Percentiles rank a stretch among this genome's conserved stretches.
Evolutionary conservation across 2,329 filamentous ascomycete species (phyloP).

Genomic region (Drechslerella coelobrocha): DNA sequence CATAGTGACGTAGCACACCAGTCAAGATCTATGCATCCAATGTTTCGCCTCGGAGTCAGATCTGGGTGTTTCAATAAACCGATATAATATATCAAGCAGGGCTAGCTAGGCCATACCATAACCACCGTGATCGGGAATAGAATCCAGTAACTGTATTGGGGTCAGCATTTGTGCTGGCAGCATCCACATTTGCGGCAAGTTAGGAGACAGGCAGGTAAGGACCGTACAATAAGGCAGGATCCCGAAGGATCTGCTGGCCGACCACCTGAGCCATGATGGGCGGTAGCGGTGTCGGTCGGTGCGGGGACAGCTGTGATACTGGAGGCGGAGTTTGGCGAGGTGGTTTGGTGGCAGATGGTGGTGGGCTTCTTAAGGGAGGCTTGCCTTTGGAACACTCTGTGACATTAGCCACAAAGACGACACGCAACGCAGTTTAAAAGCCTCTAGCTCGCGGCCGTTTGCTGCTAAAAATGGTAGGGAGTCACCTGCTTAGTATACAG

Average conservation of each 20-base stretch:
- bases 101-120: conserved; percentile 70
- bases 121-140: conserved; percentile 95
- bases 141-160: conserved; percentile 85
- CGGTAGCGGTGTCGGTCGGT: conserved; percentile 9
- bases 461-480: no score
- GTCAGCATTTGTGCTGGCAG: conserved; percentile 51
- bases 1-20: conserved; percentile 94
- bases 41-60: background rate
- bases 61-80: background rate
- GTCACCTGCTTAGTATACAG: no score
- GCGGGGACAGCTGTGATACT: background rate
- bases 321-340: background rate
- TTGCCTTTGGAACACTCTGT: conserved; percentile 18
- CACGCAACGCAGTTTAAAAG: conserved; percentile 26
- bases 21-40: conserved; percentile 75
- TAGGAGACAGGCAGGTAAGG: background rate
- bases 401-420: conserved; percentile 29
- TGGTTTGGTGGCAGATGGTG: conserved; percentile 9
- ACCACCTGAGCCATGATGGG: conserved; percentile 77
- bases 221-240: conserved; percentile 94
- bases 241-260: conserved; percentile 94
- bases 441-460: background rate
- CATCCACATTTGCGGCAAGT: conserved; percentile 22
- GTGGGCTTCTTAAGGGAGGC: conserved; percentile 19
- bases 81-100: background rate